phyloP scores from a whole-genome alignment of 192 early-diverging fungal species.

The Backusella parvicylindrica region DNA sequence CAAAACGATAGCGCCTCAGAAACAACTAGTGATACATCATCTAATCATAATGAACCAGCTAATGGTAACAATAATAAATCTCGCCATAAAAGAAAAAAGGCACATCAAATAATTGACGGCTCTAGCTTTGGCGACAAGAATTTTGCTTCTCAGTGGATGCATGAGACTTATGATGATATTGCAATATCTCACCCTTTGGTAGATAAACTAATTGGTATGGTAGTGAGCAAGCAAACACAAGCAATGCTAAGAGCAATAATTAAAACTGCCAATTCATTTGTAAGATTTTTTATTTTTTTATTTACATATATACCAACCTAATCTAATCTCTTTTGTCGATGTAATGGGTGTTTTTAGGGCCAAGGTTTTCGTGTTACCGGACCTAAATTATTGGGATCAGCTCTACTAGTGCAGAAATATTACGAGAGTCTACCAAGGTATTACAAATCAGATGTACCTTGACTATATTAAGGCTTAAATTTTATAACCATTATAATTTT shows the following conservation, averaged over 20 bases:
- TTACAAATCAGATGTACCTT: not conserved
- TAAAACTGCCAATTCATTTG: conserved; percentile 39
- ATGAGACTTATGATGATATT: conserved; percentile 30
- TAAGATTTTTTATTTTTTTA: not conserved
- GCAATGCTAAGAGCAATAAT: conserved; percentile 44
- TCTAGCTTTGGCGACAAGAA: conserved; percentile 35
- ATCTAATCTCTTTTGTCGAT: not conserved
- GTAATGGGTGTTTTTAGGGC: conserved; percentile 16
- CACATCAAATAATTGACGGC: conserved; percentile 33
- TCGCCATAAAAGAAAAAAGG: conserved; percentile 28
- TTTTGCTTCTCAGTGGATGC: conserved; percentile 34
- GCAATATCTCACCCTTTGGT: conserved; percentile 26
- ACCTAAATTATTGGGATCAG: conserved; percentile 48
- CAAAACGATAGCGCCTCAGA: not conserved
- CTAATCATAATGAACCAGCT: not conserved
- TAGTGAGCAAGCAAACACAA: conserved; percentile 41
- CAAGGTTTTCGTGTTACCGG: conserved; percentile 58
- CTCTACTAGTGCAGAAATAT: conserved; percentile 53
- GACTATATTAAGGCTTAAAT: not conserved
- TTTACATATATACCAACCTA: not conserved
- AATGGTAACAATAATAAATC: not conserved
- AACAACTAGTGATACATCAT: not conserved
- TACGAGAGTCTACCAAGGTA: conserved; percentile 19
- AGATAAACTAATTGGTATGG: conserved; percentile 32
- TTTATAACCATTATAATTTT: not conserved